Evolutionary conservation across 2,329 filamentous ascomycete genomes (phyloP).

Genomic region (Neopestalotiopsis sp.): DNA sequence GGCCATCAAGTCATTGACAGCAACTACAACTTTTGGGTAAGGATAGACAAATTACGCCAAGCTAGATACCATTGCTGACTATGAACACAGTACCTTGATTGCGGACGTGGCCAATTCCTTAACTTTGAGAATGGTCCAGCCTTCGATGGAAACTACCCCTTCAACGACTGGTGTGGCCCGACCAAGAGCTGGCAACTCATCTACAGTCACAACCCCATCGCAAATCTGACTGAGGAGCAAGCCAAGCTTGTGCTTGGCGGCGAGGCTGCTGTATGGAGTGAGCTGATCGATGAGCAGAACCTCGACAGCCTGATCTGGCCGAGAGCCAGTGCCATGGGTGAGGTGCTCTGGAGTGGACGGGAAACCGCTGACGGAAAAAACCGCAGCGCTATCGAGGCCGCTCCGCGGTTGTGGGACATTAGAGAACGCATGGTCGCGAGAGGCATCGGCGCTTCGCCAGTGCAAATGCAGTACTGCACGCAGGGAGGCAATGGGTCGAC

Average conservation of each 20-base stretch:
- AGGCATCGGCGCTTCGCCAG: constrained; percentile 66
- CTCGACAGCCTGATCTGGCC: constrained; percentile 82
- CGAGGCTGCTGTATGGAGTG: constrained; percentile 82
- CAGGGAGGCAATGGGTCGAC: constrained; percentile 60
- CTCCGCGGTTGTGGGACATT: constrained; percentile 74
- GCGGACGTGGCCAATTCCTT: constrained; percentile 80
- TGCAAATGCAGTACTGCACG: constrained; percentile 77
- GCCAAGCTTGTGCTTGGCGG: constrained; percentile 77
- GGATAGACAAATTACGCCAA: constrained; percentile 29
- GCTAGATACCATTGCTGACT: not conserved
- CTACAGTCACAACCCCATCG: constrained; percentile 79
- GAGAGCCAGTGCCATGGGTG: constrained; percentile 72
- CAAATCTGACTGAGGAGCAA: constrained; percentile 63
- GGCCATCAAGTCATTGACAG: constrained; percentile 77
- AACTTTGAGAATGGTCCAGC: constrained; percentile 66
- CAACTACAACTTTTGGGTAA: constrained; percentile 78
- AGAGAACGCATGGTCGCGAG: constrained; percentile 75
- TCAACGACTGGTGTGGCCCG: constrained; percentile 80
- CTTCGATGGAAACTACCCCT: constrained; percentile 66
- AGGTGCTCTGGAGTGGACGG: constrained; percentile 80
- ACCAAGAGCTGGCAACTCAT: constrained; percentile 81
- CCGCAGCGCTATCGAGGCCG: constrained; percentile 72
- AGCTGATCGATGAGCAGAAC: constrained; percentile 77
- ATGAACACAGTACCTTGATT: constrained; percentile 74
- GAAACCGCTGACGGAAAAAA: constrained; percentile 70